These are phyloP conservation scores for Lactarius vividus DNA, from an alignment of 768 basidiomycete species.

Conservation along the genomic window DNA sequence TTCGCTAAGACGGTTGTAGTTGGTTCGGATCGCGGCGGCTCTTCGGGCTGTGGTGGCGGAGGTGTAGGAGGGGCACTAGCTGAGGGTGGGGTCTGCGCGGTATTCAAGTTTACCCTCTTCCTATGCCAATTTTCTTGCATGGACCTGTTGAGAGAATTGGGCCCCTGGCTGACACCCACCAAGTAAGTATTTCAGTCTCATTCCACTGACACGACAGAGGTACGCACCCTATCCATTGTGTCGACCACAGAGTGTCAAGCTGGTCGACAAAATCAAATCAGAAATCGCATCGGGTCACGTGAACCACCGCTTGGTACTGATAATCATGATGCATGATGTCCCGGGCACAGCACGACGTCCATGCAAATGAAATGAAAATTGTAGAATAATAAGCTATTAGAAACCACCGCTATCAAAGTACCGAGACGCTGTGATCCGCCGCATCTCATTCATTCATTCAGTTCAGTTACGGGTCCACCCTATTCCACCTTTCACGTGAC, in stretches of 20 bases:
- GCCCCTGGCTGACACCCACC: conserved; percentile 53
- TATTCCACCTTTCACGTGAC: too few relatives aligned
- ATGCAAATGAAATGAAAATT: too few relatives aligned
- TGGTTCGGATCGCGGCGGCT: conserved; percentile 14
- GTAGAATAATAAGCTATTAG: too few relatives aligned
- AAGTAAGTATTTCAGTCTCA: conserved; percentile 25
- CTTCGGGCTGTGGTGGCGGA: conserved; percentile 18
- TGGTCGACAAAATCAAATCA: neutral
- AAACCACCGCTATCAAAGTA: too few relatives aligned
- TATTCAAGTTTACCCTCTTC: conserved; percentile 68
- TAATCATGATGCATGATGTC: too few relatives aligned
- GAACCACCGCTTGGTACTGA: neutral
- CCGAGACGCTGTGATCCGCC: too few relatives aligned
- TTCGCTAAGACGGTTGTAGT: neutral
- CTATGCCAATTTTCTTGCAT: conserved; percentile 83
- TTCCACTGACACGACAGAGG: neutral
- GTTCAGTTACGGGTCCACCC: too few relatives aligned
- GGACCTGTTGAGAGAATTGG: conserved; percentile 72
- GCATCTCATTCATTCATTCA: too few relatives aligned
- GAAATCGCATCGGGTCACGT: neutral
- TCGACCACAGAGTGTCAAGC: neutral
- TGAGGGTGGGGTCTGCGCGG: conserved; percentile 27
- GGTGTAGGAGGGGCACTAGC: conserved; percentile 30
- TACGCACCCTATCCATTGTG: neutral
- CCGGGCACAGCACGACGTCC: too few relatives aligned